Percentiles rank a stretch among this genome's conserved stretches.
Evolutionary conservation across 1,284 basidiomycete species (phyloP).

Genomic region (Boletus albobrunnescens): DNA sequence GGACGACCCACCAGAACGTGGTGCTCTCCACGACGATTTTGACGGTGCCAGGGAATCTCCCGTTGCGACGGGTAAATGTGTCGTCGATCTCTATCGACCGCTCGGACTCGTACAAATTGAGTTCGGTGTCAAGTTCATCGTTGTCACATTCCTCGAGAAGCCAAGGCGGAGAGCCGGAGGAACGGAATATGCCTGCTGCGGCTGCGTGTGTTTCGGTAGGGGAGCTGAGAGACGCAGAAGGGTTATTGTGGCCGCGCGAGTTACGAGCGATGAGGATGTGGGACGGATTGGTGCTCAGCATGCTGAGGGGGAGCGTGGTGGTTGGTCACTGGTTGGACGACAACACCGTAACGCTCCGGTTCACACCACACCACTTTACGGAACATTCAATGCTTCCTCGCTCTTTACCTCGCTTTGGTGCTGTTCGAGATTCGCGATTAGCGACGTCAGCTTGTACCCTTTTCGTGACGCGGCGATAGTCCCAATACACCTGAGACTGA

Average conservation of each 20-base stretch:
- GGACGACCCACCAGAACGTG: constrained; percentile 66
- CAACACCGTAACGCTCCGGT: not conserved
- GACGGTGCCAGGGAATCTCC: constrained; percentile 70
- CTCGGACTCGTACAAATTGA: constrained; percentile 60
- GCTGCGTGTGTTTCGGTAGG: constrained; percentile 83
- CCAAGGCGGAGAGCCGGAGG: constrained; percentile 73
- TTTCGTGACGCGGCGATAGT: not conserved
- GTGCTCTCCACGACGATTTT: constrained; percentile 82
- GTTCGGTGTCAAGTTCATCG: constrained; percentile 62
- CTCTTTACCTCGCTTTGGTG: not conserved
- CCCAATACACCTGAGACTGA: no score
- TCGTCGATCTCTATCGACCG: constrained; percentile 71
- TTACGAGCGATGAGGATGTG: constrained; percentile 82
- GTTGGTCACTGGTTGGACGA: not conserved
- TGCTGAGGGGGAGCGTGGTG: not conserved
- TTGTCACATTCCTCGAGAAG: constrained; percentile 66
- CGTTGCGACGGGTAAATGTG: constrained; percentile 58
- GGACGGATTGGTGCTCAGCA: constrained; percentile 69
- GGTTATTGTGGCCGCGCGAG: constrained; percentile 66
- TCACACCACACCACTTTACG: constrained; percentile 3
- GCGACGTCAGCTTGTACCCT: not conserved
- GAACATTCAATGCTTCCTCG: no score
- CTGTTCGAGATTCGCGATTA: not conserved
- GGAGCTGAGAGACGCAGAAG: constrained; percentile 72
- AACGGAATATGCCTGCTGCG: constrained; percentile 74